phyloP scores from a whole-genome alignment of 306 rosid genomes.

The Mimosa bimucronata region DNA sequence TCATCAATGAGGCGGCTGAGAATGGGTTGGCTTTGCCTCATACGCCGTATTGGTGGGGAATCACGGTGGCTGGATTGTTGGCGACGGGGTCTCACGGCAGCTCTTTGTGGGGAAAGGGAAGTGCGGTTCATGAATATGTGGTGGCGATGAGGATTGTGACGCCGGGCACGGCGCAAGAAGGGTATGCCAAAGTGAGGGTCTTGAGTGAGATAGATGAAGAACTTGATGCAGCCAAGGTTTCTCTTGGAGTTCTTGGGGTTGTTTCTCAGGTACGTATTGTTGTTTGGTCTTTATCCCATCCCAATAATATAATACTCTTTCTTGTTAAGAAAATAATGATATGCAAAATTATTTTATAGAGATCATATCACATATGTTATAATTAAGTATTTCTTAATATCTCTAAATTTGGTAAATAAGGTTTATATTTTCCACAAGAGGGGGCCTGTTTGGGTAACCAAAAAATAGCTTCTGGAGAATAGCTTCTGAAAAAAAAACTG shows the following conservation, averaged over 20 bases:
- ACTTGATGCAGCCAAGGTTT: slow-evolving; percentile 70
- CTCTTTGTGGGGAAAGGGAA: slow-evolving; percentile 74
- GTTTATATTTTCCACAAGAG: too few relatives aligned
- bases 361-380: too few relatives aligned
- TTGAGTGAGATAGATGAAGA: slow-evolving; percentile 48
- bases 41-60: slow-evolving; percentile 83
- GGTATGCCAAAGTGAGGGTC: slow-evolving; percentile 58
- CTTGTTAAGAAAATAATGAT: too few relatives aligned
- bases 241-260: slow-evolving; percentile 84
- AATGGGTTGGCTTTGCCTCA: slow-evolving; percentile 65
- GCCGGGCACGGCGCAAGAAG: slow-evolving; percentile 50
- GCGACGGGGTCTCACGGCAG: slow-evolving; percentile 92
- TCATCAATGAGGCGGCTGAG: slow-evolving; percentile 60
- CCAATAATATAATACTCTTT: too few relatives aligned
- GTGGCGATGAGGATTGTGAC: slow-evolving; percentile 53
- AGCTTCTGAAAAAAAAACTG: too few relatives aligned
- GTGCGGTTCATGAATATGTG: slow-evolving; percentile 75
- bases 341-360: too few relatives aligned
- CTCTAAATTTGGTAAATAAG: too few relatives aligned
- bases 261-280: slow-evolving; percentile 77
- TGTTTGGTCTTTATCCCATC: too few relatives aligned
- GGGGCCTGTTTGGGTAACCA: too few relatives aligned
- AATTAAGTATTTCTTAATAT: too few relatives aligned
- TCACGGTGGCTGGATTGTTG: slow-evolving; percentile 74
- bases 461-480: too few relatives aligned